These are phyloP conservation scores for Phytophthora idaei DNA, from an alignment of 352 stramenopile species.

Conservation along the genomic window DNA sequence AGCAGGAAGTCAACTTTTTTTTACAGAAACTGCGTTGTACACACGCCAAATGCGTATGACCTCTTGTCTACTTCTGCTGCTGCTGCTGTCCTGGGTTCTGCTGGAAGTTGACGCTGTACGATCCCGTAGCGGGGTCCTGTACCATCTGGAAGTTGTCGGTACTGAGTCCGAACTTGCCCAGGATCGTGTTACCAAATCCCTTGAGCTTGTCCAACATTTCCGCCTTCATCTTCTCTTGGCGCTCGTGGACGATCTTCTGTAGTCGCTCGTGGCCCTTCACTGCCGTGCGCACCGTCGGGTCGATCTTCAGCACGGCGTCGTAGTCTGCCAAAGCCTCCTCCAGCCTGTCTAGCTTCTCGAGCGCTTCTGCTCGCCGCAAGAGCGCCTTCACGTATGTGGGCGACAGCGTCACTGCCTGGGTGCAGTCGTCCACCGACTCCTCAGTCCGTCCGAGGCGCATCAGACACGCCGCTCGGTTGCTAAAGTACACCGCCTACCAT, in stretches of 20 bases:
- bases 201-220: conserved; percentile 98
- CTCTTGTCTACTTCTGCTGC: conserved; percentile 24
- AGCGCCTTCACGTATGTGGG: conserved; percentile 97
- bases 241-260: conserved; percentile 91
- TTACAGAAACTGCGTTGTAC: conserved; percentile 11
- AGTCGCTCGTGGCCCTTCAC: conserved; percentile 74
- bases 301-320: conserved; percentile 93
- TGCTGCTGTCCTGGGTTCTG: conserved; percentile 51
- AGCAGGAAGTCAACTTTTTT: conserved; percentile 9
- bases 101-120: conserved; percentile 97
- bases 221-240: conserved; percentile 98
- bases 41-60: conserved; percentile 7
- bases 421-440: conserved; percentile 95
- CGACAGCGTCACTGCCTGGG: conserved; percentile 93
- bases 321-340: conserved; percentile 93
- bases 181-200: conserved; percentile 98
- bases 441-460: conserved; percentile 73
- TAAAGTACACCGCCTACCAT: conserved; percentile 83
- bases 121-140: conserved; percentile 96
- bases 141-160: conserved; percentile 99
- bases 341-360: conserved; percentile 93
- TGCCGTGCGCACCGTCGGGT: conserved; percentile 74
- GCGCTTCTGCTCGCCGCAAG: conserved; percentile 90
- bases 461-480: conserved; percentile 83
- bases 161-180: conserved; percentile 99